Evolutionary conservation across 371 early-diverging fungal species (phyloP).

Genomic region (Mortierella sp.): DNA sequence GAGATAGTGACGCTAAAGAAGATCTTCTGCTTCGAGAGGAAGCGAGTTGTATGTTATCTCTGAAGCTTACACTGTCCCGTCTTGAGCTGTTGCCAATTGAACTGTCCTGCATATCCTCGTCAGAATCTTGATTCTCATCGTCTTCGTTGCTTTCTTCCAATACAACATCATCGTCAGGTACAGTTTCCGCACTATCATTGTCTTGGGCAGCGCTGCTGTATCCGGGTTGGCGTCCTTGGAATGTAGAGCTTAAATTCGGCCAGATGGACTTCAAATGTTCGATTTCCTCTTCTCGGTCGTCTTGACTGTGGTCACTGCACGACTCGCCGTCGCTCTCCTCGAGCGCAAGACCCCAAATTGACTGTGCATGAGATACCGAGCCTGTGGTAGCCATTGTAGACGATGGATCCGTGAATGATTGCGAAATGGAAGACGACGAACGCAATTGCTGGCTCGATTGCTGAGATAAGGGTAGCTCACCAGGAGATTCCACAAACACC

Average conservation of each 20-base stretch:
- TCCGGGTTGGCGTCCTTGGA: conserved; percentile 12
- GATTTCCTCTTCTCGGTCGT: background rate
- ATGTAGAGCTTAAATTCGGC: conserved; percentile 22
- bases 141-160: conserved; percentile 30
- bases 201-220: background rate
- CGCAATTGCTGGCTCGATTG: conserved; percentile 23
- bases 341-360: conserved; percentile 34
- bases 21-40: conserved; percentile 12
- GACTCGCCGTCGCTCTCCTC: conserved; percentile 22
- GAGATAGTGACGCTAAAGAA: conserved; percentile 10
- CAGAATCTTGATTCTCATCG: conserved; percentile 29
- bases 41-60: background rate
- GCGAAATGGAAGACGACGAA: conserved; percentile 1
- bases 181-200: conserved; percentile 12
- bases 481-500: conserved; percentile 40
- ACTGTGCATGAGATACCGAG: conserved; percentile 7
- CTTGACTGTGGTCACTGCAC: background rate
- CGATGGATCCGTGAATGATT: conserved; percentile 22
- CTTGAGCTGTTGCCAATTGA: background rate
- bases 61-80: conserved; percentile 15
- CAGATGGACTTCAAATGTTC: conserved; percentile 23
- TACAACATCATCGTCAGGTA: conserved; percentile 34
- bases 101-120: conserved; percentile 30
- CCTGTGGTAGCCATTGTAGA: conserved; percentile 31
- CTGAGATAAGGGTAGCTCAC: conserved; percentile 29